Conservation (phyloP, 495 filamentous ascomycete genomes). For the Penicillium longicatenatum region DNA sequence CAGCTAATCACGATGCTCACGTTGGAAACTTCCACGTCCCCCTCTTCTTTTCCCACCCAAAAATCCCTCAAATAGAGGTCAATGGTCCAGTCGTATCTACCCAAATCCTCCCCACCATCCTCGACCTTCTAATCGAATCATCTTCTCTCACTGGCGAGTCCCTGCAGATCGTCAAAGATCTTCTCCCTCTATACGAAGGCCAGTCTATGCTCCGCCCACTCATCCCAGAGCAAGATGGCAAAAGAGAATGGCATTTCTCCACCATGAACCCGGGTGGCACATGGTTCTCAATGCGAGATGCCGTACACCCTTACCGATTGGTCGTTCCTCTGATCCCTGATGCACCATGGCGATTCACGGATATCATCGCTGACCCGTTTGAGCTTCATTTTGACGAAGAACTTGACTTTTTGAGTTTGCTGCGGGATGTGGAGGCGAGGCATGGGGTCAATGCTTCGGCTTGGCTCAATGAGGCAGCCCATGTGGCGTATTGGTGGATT, state of each 20-base stretch:
- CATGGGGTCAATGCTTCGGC: slow-evolving; percentile 30
- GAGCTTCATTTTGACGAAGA: slow-evolving; percentile 24
- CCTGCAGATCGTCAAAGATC: slow-evolving; percentile 26
- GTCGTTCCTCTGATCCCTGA: slow-evolving; percentile 39
- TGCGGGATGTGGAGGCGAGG: slow-evolving; percentile 22
- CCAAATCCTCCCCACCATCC: slow-evolving; percentile 44
- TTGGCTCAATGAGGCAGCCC: slow-evolving; percentile 41
- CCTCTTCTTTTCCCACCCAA: slow-evolving; percentile 41
- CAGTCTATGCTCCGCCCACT: slow-evolving; percentile 39
- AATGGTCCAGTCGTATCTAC: slow-evolving; percentile 32
- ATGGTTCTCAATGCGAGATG: slow-evolving; percentile 36
- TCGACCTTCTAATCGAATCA: slow-evolving; percentile 42
- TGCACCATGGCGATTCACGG: slow-evolving; percentile 37
- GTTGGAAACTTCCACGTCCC: slow-evolving; percentile 44
- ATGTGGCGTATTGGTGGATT: slow-evolving; percentile 38
- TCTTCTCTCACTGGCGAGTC: slow-evolving; percentile 30
- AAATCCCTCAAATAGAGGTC: slow-evolving; percentile 38
- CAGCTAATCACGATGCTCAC: slow-evolving; percentile 40
- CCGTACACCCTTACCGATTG: slow-evolving; percentile 35
- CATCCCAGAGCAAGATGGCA: slow-evolving; percentile 17
- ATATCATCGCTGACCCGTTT: slow-evolving; percentile 32
- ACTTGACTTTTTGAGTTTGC: slow-evolving; percentile 24
- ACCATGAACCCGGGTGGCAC: slow-evolving; percentile 46
- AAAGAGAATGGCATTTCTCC: slow-evolving; percentile 42
- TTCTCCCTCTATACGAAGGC: slow-evolving; percentile 43